Base-by-base conservation (phyloP, 208 protist species). In the Blechomonas ayalai region DNA sequence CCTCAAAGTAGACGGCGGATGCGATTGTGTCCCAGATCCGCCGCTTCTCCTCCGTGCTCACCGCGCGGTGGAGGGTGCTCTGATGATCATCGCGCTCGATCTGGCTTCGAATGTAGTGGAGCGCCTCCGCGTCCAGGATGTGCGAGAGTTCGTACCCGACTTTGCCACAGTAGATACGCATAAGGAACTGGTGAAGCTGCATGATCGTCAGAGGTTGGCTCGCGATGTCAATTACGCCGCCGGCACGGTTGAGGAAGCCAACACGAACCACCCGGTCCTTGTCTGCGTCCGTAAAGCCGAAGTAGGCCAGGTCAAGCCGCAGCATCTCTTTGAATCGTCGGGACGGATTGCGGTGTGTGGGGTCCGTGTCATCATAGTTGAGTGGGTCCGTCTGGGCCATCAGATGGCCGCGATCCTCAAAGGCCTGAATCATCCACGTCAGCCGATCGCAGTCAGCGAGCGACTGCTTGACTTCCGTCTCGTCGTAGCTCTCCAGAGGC, bases 81-180 rank as follows among this genome's bases (percentile, higher is more conserved):
- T 74, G 65, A 9, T 13, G n/a, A 18, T 62, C 36, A 6, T 65
- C 46, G 23, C 75, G 70, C 73, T 98, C 94, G 44, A 98, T 86
- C 16, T 81, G 68, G 34, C 93, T 82, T 45, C 92, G 73, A 12
- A 98, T 67, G 65, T 87, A 98, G 51, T 95, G 88, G 51, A 72
- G 73, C 48, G 74, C 67, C 32, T 95, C 77, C 22, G 59, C 52
- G 46, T 96, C 68, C 22, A 66, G 53, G 63, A 99, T 95, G 62
- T 99, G 96, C 58, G 96, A 87, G 42, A 97, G 90, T 78, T 98
- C 95, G 41, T 78, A 94, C 33, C 93, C 93, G 39, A 97, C 78
- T 27, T 61, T 82, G 12, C 78, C 76, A 61, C 81, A 95, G 68
- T 97, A 98, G 23, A 70, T 70, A 23, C 59, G 50, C 54, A 78